These are phyloP conservation scores for Venturia carpophila DNA, from an alignment of 2,329 filamentous ascomycete species.

Conservation along the genomic window DNA sequence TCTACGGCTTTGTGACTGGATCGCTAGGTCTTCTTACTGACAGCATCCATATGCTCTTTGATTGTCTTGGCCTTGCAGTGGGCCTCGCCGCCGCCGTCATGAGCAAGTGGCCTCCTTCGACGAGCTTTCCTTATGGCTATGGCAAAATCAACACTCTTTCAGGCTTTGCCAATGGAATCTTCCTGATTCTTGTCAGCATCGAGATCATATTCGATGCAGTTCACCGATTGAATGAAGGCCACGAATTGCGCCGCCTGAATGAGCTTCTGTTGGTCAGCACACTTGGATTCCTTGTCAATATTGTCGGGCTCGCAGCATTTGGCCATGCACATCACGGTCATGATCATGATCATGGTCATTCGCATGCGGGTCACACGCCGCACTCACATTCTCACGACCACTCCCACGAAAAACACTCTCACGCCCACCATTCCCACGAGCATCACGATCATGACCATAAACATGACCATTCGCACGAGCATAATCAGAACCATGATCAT, in stretches of 20 bases:
- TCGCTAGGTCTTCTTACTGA: slow-evolving; percentile 93
- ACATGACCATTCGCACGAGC: slow-evolving; percentile 52
- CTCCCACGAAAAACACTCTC: slow-evolving; percentile 29
- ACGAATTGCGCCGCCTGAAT: slow-evolving; percentile 71
- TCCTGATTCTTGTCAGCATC: slow-evolving; percentile 86
- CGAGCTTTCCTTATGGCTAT: slow-evolving; percentile 87
- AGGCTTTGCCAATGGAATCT: slow-evolving; percentile 92
- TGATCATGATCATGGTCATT: slow-evolving; percentile 56
- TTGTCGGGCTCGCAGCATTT: slow-evolving; percentile 85
- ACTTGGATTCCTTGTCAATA: slow-evolving; percentile 78
- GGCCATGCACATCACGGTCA: slow-evolving; percentile 48
- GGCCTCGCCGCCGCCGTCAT: slow-evolving; percentile 87
- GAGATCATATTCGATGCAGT: slow-evolving; percentile 95
- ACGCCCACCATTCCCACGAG: slow-evolving; percentile 27
- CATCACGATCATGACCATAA: slow-evolving; percentile 27
- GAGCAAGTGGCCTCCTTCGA: slow-evolving; percentile 90
- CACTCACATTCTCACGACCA: slow-evolving; percentile 26
- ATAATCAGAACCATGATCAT: slow-evolving; percentile 65
- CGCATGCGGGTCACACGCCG: slow-evolving; percentile 26
- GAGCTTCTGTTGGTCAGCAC: slow-evolving; percentile 86
- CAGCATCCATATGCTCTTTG: slow-evolving; percentile 99
- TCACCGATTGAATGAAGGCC: slow-evolving; percentile 76
- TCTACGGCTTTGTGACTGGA: slow-evolving; percentile 88
- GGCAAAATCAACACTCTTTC: slow-evolving; percentile 95
- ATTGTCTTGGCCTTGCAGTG: slow-evolving; percentile 85